These are phyloP conservation scores for Hypoxylon sp. DNA, from an alignment of 2,329 filamentous ascomycete species.

Conservation along the genomic window DNA sequence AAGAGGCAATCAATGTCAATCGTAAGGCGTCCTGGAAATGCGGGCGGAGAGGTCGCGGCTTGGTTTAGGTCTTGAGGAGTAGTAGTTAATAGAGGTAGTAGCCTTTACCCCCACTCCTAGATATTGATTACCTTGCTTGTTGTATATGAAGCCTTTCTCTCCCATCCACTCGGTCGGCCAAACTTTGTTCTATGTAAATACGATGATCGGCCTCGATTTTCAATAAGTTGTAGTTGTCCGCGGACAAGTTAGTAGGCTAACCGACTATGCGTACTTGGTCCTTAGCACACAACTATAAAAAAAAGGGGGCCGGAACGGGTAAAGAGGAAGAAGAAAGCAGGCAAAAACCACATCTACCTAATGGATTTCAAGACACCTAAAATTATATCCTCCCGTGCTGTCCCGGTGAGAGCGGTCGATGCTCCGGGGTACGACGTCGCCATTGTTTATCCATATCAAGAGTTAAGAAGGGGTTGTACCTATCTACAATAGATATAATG, in stretches of 20 bases:
- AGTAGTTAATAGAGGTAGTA: neutral
- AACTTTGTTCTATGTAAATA: neutral
- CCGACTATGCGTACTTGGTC: neutral
- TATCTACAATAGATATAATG: neutral
- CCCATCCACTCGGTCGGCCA: neutral
- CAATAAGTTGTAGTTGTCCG: neutral
- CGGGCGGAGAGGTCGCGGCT: neutral
- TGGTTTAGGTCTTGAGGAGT: neutral
- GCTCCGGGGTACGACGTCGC: constrained; percentile 14
- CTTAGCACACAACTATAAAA: neutral
- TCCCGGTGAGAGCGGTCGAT: constrained; percentile 2
- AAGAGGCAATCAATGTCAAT: neutral
- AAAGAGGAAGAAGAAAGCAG: neutral
- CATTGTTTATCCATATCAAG: constrained; percentile 4
- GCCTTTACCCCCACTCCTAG: neutral
- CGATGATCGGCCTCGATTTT: neutral
- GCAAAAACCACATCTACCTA: neutral
- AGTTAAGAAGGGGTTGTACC: neutral
- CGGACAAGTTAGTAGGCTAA: neutral
- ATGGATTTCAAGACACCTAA: constrained; percentile 1
- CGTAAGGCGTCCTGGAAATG: neutral
- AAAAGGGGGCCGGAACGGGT: neutral
- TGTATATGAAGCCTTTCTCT: neutral
- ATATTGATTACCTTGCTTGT: neutral
- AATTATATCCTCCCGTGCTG: neutral